Conservation (phyloP, 2,329 filamentous ascomycete species). For the Aaosphaeria pasadenensis region DNA sequence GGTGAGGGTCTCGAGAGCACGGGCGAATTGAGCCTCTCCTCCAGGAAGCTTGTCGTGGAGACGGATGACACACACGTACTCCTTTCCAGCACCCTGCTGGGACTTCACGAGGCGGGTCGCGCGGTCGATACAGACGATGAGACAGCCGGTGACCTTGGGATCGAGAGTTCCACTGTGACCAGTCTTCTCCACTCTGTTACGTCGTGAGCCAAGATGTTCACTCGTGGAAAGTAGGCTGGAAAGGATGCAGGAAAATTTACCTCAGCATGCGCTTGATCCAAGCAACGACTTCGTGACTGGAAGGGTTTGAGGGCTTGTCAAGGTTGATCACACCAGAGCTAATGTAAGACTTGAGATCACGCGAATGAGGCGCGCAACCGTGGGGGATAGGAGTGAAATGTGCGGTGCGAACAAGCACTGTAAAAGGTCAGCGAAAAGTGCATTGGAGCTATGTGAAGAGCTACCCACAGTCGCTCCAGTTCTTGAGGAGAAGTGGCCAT, state of each 20-base stretch:
- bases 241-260: constrained; percentile 45
- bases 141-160: constrained; percentile 93
- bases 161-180: constrained; percentile 98
- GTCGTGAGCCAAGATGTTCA: constrained; percentile 10
- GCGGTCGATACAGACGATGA: constrained; percentile 94
- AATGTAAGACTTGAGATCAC: constrained; percentile 95
- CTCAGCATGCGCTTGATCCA: constrained; percentile 98
- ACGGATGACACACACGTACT: constrained; percentile 94
- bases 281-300: constrained; percentile 96
- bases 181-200: constrained; percentile 79
- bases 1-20: constrained; percentile 91
- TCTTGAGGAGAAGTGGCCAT: constrained; percentile 93
- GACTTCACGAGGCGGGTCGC: constrained; percentile 98
- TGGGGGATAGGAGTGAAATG: constrained; percentile 97
- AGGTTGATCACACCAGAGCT: constrained; percentile 98
- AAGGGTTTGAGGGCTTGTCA: constrained; percentile 96
- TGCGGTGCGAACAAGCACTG: constrained; percentile 87
- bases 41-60: constrained; percentile 94
- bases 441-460: constrained; percentile 18
- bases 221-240: not conserved
- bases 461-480: constrained; percentile 83
- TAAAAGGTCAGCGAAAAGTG: not conserved
- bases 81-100: constrained; percentile 97
- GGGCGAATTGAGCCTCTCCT: constrained; percentile 86
- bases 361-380: constrained; percentile 85